Percentiles rank a stretch among this genome's conserved stretches.
These are phyloP conservation scores for Boletus insuetus DNA, from an alignment of 768 basidiomycete species.

Conservation along the genomic window DNA sequence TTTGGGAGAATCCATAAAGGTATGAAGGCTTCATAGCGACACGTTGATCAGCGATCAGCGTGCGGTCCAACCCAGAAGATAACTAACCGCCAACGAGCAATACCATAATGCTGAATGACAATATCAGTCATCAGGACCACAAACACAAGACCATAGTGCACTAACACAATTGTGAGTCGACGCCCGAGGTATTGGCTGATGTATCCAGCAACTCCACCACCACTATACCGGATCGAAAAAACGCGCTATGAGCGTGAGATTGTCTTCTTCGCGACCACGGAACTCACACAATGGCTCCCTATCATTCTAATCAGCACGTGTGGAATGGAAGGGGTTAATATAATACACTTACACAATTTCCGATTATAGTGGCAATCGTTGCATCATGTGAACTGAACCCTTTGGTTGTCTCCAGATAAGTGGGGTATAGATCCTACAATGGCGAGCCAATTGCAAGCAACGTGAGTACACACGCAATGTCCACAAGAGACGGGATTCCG, in stretches of 20 bases:
- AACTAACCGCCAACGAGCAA: slow-evolving; percentile 30
- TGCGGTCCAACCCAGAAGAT: slow-evolving; percentile 34
- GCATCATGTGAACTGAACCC: slow-evolving; percentile 54
- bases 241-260: background rate
- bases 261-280: slow-evolving; percentile 3
- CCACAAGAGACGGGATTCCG: background rate
- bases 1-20: slow-evolving; percentile 82
- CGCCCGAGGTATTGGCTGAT: slow-evolving; percentile 76
- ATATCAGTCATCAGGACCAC: background rate
- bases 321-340: background rate
- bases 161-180: slow-evolving; percentile 65
- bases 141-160: background rate
- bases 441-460: background rate
- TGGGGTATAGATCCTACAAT: slow-evolving; percentile 69
- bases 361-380: slow-evolving; percentile 80
- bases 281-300: slow-evolving; percentile 48
- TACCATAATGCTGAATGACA: slow-evolving; percentile 18
- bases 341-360: slow-evolving; percentile 52
- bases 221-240: slow-evolving; percentile 30
- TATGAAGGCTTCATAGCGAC: slow-evolving; percentile 44
- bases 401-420: slow-evolving; percentile 65
- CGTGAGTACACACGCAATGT: background rate
- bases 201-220: slow-evolving; percentile 69
- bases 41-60: background rate
- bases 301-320: background rate